phyloP scores from a whole-genome alignment of 2,329 filamentous ascomycete species.

The Magnaporthiopsis incrustans region DNA sequence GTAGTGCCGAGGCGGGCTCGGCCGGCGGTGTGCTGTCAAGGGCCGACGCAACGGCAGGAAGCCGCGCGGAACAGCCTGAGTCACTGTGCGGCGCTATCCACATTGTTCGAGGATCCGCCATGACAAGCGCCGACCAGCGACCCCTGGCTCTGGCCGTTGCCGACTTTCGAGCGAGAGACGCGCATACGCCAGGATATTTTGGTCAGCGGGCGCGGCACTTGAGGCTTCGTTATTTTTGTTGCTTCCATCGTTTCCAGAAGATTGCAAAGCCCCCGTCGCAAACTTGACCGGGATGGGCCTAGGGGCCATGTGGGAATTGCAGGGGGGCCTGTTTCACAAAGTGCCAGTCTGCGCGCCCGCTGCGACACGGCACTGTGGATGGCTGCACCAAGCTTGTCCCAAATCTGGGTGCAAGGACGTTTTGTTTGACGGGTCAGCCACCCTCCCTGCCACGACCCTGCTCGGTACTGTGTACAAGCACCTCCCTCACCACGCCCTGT shows the following conservation, averaged over 20 bases:
- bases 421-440: not conserved
- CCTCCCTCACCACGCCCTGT: not conserved
- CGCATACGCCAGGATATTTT: not conserved
- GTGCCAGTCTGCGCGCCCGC: constrained; percentile 9
- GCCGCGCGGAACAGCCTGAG: not conserved
- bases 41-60: not conserved
- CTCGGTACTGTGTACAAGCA: not conserved
- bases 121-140: not conserved
- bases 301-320: constrained; percentile 32
- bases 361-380: constrained; percentile 4
- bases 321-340: constrained; percentile 46
- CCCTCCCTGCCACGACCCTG: not conserved
- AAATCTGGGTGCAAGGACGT: constrained; percentile 1
- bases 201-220: not conserved
- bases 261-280: constrained; percentile 30
- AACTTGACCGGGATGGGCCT: constrained; percentile 7
- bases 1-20: not conserved
- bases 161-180: not conserved
- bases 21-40: not conserved
- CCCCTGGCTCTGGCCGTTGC: not conserved
- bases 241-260: constrained; percentile 32
- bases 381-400: constrained; percentile 8
- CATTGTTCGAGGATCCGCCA: not conserved
- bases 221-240: not conserved
- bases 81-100: not conserved